Percentiles rank a stretch among this genome's conserved stretches.
Conservation (phyloP, 306 rosid species). For the Begonia peltatifolia region DNA sequence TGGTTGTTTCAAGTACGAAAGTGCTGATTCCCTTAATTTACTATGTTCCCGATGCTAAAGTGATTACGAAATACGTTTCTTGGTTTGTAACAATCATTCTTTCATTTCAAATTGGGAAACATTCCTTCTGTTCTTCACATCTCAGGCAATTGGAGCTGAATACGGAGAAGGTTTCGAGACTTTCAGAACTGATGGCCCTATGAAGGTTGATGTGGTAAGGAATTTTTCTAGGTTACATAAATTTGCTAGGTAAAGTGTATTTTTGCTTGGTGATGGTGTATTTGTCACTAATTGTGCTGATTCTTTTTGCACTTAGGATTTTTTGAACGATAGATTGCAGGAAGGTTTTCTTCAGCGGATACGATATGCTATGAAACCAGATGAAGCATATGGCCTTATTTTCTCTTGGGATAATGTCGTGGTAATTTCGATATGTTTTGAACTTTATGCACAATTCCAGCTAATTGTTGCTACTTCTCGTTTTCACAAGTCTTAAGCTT, state of each 20-base stretch:
- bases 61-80: too few relatives aligned
- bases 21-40: background rate
- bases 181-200: slow-evolving; percentile 83
- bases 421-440: slow-evolving; percentile 28
- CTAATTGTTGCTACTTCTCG: slow-evolving; percentile 11
- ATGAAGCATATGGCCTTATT: slow-evolving; percentile 95
- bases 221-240: slow-evolving; percentile 5
- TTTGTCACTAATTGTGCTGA: slow-evolving; percentile 12
- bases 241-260: background rate
- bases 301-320: slow-evolving; percentile 55
- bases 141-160: slow-evolving; percentile 95
- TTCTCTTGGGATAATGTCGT: slow-evolving; percentile 96
- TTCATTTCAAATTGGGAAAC: too few relatives aligned
- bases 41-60: too few relatives aligned
- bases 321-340: slow-evolving; percentile 85
- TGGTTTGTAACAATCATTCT: too few relatives aligned
- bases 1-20: background rate
- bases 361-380: slow-evolving; percentile 98
- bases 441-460: slow-evolving; percentile 9
- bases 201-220: slow-evolving; percentile 91
- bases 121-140: slow-evolving; percentile 8
- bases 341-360: slow-evolving; percentile 87
- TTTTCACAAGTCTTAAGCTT: background rate
- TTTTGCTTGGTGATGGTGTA: background rate
- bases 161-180: slow-evolving; percentile 99